Evolutionary conservation across 106 monocot genomes (phyloP).

Genomic region (Iris macrosiphon): DNA sequence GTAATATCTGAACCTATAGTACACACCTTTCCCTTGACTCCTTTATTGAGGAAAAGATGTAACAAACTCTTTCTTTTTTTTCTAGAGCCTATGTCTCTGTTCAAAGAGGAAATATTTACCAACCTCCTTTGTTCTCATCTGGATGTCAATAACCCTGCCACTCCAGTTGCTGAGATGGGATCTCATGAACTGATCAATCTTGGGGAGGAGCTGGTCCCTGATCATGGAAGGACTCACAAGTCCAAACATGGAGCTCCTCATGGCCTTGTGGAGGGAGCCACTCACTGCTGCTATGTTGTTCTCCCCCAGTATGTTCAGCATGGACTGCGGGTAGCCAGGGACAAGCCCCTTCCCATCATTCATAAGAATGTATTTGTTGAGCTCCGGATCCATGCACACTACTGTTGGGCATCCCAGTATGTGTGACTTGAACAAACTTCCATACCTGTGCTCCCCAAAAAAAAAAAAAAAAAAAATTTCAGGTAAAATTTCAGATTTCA

Average conservation of each 20-base stretch:
- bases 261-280: constrained; percentile 69
- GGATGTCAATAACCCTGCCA: constrained; percentile 57
- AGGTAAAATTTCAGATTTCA: too few relatives aligned
- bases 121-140: constrained; percentile 86
- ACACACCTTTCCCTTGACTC: too few relatives aligned
- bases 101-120: neutral
- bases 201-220: constrained; percentile 59
- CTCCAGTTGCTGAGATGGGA: constrained; percentile 53
- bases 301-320: constrained; percentile 79
- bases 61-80: too few relatives aligned
- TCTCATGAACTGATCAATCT: constrained; percentile 79
- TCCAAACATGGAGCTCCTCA: constrained; percentile 65
- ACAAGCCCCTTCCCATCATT: constrained; percentile 83
- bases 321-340: constrained; percentile 93
- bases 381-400: constrained; percentile 86
- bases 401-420: constrained; percentile 92
- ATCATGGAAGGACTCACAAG: constrained; percentile 65
- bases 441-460: constrained; percentile 43
- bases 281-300: constrained; percentile 85
- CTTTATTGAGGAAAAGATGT: too few relatives aligned
- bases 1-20: too few relatives aligned
- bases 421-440: constrained; percentile 81
- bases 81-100: too few relatives aligned
- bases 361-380: constrained; percentile 80
- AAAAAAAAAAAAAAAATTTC: neutral